Percentiles rank a stretch among this genome's conserved stretches.
Evolutionary conservation across 2,329 filamentous ascomycete species (phyloP).

Genomic region (Ceratocystis destructans): DNA sequence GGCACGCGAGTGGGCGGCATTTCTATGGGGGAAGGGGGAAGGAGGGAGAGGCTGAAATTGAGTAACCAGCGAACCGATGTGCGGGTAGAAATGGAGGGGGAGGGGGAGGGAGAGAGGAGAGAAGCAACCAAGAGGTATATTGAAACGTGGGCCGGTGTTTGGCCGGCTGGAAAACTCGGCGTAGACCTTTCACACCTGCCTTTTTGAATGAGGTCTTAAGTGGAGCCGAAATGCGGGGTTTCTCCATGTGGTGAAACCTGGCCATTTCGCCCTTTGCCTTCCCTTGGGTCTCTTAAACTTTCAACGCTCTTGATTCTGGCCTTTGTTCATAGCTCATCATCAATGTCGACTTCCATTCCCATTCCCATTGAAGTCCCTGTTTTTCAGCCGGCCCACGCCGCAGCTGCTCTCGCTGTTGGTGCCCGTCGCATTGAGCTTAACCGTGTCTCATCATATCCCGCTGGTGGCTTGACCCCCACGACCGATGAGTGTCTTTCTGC

Average conservation of each 20-base stretch:
- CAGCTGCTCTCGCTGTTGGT: constrained; percentile 30
- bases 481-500: constrained; percentile 27
- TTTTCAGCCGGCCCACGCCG: constrained; percentile 34
- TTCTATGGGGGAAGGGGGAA: constrained; percentile 21
- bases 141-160: neutral
- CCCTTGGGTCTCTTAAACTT: neutral
- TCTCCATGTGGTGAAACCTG: neutral
- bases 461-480: constrained; percentile 39
- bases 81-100: neutral
- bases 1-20: constrained; percentile 32
- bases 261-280: neutral
- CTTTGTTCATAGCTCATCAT: neutral
- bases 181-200: neutral
- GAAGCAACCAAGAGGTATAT: too few species aligned
- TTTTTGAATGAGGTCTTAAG: constrained; percentile 9
- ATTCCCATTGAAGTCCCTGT: constrained; percentile 38
- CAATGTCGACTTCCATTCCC: constrained; percentile 21
- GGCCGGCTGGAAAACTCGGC: neutral
- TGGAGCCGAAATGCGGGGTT: constrained; percentile 7
- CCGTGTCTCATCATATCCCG: constrained; percentile 34
- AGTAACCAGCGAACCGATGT: too few species aligned
- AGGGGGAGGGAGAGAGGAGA: too few species aligned
- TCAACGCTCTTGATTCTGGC: neutral
- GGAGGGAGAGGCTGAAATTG: too few species aligned
- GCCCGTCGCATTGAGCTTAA: constrained; percentile 43